These are phyloP conservation scores for Rhizoclosmatium globosum DNA, from an alignment of 192 early-diverging fungal species.

Conservation along the genomic window DNA sequence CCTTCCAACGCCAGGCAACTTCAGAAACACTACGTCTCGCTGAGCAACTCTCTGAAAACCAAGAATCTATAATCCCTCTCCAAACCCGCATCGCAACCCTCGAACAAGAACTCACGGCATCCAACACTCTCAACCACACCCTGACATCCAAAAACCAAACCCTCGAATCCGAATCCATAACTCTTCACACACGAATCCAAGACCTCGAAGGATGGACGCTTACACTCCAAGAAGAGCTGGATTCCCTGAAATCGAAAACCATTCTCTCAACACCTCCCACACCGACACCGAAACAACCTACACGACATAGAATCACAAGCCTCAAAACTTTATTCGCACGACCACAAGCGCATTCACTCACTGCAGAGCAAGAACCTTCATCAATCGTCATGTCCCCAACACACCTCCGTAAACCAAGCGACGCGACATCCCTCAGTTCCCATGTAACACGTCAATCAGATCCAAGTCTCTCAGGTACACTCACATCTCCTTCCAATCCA, in stretches of 20 bases:
- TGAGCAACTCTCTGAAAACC: neutral
- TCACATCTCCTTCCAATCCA: too few species aligned
- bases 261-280: too few species aligned
- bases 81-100: neutral
- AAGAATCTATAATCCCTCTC: neutral
- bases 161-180: slow-evolving; percentile 6
- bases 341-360: too few species aligned
- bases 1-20: neutral
- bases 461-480: too few species aligned
- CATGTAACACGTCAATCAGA: too few species aligned
- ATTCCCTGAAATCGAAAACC: slow-evolving; percentile 13
- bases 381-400: too few species aligned
- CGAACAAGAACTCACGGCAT: neutral
- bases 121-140: neutral
- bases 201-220: slow-evolving; percentile 43
- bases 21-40: neutral
- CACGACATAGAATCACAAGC: too few species aligned
- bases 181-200: slow-evolving; percentile 43
- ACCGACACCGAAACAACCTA: too few species aligned
- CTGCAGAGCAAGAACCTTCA: too few species aligned
- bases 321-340: too few species aligned
- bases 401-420: too few species aligned
- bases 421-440: too few species aligned
- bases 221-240: slow-evolving; percentile 38
- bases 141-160: neutral